A percentile compares a stretch with the other conserved stretches of the same genome.
Evolutionary conservation across 306 rosid species (phyloP).

Genomic region (Pachyrhizus erosus): DNA sequence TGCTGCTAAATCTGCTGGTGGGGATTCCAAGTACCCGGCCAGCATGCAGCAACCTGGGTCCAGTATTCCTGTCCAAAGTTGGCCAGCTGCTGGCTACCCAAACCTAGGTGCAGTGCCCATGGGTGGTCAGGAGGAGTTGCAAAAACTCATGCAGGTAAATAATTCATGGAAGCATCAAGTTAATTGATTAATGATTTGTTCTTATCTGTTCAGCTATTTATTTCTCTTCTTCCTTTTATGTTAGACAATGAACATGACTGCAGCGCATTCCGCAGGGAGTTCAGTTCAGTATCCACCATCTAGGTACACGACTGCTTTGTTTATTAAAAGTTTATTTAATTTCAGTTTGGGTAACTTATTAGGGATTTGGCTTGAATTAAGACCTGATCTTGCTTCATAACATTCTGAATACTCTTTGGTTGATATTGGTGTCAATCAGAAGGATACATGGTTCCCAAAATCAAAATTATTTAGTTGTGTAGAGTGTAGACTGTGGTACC

Average conservation of each 20-base stretch:
- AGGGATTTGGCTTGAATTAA: constrained; percentile 19
- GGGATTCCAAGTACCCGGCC: constrained; percentile 57
- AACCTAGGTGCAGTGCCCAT: constrained; percentile 67
- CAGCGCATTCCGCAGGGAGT: constrained; percentile 57
- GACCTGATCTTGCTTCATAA: constrained; percentile 6
- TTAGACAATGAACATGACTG: constrained; percentile 61
- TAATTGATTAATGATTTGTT: constrained; percentile 32
- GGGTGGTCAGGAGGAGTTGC: constrained; percentile 64
- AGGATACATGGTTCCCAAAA: constrained; percentile 1
- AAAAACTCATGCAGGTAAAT: constrained; percentile 71
- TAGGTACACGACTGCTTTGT: constrained; percentile 60
- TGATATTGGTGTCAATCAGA: constrained; percentile 23
- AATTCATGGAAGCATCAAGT: constrained; percentile 26
- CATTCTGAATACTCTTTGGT: background rate
- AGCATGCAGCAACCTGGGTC: constrained; percentile 60
- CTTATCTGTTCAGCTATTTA: constrained; percentile 38
- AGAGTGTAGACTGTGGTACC: background rate
- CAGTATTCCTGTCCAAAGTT: constrained; percentile 66
- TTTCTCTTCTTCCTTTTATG: constrained; percentile 41
- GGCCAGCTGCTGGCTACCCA: constrained; percentile 70
- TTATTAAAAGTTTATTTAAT: constrained; percentile 13
- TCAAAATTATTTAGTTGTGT: background rate
- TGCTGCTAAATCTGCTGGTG: constrained; percentile 65
- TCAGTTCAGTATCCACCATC: constrained; percentile 70
- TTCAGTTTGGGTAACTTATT: constrained; percentile 31